A percentile compares a stretch with the other conserved stretches of the same genome.
Conservation (phyloP, 1,139 yeast species). For the Debaryomyces sp. region DNA sequence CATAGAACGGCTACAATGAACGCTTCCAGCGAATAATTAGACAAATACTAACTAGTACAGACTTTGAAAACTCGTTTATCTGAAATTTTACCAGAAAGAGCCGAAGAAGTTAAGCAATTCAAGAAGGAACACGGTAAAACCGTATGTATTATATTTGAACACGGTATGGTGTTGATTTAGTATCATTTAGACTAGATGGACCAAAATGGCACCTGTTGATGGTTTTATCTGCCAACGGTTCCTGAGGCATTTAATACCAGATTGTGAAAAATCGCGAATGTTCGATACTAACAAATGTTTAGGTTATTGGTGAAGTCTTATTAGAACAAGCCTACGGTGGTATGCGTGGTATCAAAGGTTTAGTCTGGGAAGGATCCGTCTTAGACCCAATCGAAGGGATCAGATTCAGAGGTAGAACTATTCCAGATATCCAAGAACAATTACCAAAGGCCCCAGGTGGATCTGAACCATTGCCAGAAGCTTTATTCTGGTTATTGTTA, state of each 20-base stretch:
- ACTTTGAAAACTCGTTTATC: conserved; percentile 93
- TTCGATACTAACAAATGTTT: conserved; percentile 15
- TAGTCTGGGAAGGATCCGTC: conserved; percentile 99
- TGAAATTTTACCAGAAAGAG: conserved; percentile 88
- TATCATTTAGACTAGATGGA: not conserved
- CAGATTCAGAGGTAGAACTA: conserved; percentile 97
- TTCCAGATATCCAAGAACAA: conserved; percentile 91
- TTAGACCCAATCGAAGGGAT: conserved; percentile 98
- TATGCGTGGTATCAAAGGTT: conserved; percentile 97
- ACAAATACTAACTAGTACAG: conserved; percentile 12
- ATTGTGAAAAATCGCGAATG: not conserved
- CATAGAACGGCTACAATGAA: not conserved
- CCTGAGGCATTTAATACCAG: not conserved
- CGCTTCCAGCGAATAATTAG: not conserved
- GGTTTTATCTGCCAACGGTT: not conserved
- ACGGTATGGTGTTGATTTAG: not conserved
- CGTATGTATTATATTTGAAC: conserved; percentile 37
- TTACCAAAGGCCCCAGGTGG: conserved; percentile 95
- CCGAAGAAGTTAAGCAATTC: conserved; percentile 87
- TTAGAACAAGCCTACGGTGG: conserved; percentile 99
- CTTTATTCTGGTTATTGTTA: conserved; percentile 87
- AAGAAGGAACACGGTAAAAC: conserved; percentile 89
- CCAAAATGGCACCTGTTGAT: not conserved
- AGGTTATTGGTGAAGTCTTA: conserved; percentile 86
- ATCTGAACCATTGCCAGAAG: conserved; percentile 84